Evolutionary conservation across 805 yeast species (phyloP).

Genomic region (Suhomyces sp.): DNA sequence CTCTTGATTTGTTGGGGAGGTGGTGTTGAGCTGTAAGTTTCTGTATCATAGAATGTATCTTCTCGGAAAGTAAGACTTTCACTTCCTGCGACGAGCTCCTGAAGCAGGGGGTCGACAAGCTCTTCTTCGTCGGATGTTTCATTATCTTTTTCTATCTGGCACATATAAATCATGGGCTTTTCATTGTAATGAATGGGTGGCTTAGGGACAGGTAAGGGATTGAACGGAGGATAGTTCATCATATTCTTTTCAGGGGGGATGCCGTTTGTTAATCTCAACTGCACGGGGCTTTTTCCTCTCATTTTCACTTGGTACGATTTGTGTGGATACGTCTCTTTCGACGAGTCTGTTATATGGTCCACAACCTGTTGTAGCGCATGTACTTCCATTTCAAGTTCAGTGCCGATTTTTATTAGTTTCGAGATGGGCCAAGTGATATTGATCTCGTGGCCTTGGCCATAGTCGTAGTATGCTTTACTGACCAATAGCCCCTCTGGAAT

Average conservation of each 20-base stretch:
- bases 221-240: slow-evolving; percentile 26
- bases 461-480: slow-evolving; percentile 12
- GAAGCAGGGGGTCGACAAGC: slow-evolving; percentile 10
- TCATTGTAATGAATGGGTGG: slow-evolving; percentile 10
- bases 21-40: neutral
- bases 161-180: neutral
- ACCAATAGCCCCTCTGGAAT: slow-evolving; percentile 12
- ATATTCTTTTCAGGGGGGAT: slow-evolving; percentile 21
- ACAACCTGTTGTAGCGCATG: neutral
- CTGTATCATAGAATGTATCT: neutral
- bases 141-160: neutral
- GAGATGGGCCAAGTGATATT: neutral
- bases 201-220: slow-evolving; percentile 18
- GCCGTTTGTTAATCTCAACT: slow-evolving; percentile 14
- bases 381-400: neutral
- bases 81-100: slow-evolving; percentile 15
- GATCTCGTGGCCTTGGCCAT: slow-evolving; percentile 8
- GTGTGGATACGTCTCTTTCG: neutral
- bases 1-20: neutral
- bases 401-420: neutral
- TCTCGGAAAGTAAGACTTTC: slow-evolving; percentile 12
- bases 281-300: slow-evolving; percentile 8
- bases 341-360: neutral
- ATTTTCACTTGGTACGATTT: neutral
- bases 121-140: neutral